Evolutionary conservation across 2,329 filamentous ascomycete genomes (phyloP), one percentile per base, ranked within the genome.

Genomic region (Arthrobotrys iridis): DNA sequence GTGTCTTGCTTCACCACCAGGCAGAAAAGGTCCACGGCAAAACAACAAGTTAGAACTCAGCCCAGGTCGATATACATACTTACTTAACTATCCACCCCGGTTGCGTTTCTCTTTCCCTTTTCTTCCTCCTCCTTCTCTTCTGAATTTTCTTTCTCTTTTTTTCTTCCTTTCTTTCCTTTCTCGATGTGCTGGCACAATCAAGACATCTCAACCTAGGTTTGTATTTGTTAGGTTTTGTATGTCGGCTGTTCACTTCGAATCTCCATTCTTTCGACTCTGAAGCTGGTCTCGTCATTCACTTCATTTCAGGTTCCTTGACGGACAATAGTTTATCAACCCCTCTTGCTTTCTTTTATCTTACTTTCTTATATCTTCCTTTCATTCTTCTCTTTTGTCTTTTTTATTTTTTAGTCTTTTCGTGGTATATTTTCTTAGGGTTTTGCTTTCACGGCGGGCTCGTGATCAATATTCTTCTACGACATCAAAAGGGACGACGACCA

Each of bases 401-500:
- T 33, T 2, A 20, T 15, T 30, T 30, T 35, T 13, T 50, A 15
- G 8, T n/a, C 11, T 20, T 20, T 20, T 30, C 2, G 26, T 50
- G 13, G 26, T 6, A 18, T 30, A 15, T 30, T 50, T 20, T 52
- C 22, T 40, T 10, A 45, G 20, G 22, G 20, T 52, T 52, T 40
- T 24, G 62, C 46, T 65, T n/a, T 74, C 68, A 74, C 68, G 68
- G 30, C 68, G 55, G 68, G 68, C 45, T 66, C 70, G 70, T 74
- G 70, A 57, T 43, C 20, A 59, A 30, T 43, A 43, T 59, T 60
- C 26, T 40, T 33, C 35, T 46, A 70, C 52, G 35, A 22, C 18
- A 13, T 8, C 26, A 41, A 60, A 43, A 59, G 15, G 5, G 45
- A 46, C 37, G 55, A 62, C 30, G 22, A 52, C 10, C 4, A 33